Conservation (phyloP, 306 rosid genomes). For the Vigna unguiculata region DNA sequence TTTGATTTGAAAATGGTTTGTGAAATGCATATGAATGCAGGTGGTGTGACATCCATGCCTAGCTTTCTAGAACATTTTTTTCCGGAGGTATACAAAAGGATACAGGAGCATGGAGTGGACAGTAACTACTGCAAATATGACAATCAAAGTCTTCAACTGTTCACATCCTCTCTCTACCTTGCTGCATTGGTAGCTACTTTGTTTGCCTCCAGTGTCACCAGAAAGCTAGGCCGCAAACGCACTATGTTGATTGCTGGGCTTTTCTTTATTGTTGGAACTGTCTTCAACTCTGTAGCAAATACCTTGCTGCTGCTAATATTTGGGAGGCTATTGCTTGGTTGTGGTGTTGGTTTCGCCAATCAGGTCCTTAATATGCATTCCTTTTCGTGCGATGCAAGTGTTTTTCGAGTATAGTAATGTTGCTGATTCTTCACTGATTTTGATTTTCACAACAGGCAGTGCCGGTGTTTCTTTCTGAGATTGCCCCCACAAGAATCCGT, state of each 20-base stretch:
- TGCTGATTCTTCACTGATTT: neutral
- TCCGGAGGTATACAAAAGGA: conserved; percentile 61
- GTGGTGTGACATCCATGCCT: conserved; percentile 83
- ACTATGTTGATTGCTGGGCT: conserved; percentile 78
- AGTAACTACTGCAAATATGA: conserved; percentile 86
- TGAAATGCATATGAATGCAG: conserved; percentile 40
- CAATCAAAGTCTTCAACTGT: conserved; percentile 68
- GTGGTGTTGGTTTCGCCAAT: conserved; percentile 85
- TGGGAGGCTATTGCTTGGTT: conserved; percentile 73
- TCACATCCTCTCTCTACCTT: conserved; percentile 86
- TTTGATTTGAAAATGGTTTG: neutral
- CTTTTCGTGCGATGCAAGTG: neutral
- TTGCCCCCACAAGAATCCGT: conserved; percentile 72
- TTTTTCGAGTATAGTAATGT: neutral
- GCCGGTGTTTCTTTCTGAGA: conserved; percentile 75
- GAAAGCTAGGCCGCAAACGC: conserved; percentile 59
- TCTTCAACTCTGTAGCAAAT: conserved; percentile 56
- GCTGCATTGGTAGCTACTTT: conserved; percentile 73
- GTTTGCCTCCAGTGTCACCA: conserved; percentile 63
- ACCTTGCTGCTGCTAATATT: conserved; percentile 59
- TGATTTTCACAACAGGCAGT: conserved; percentile 49
- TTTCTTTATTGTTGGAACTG: conserved; percentile 66
- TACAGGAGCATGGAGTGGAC: neutral
- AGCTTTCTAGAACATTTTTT: conserved; percentile 64
- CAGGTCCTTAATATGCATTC: conserved; percentile 49